Evolutionary conservation across 176 grass and related monocot genomes (phyloP).

Genomic region (Bromus sterilis): DNA sequence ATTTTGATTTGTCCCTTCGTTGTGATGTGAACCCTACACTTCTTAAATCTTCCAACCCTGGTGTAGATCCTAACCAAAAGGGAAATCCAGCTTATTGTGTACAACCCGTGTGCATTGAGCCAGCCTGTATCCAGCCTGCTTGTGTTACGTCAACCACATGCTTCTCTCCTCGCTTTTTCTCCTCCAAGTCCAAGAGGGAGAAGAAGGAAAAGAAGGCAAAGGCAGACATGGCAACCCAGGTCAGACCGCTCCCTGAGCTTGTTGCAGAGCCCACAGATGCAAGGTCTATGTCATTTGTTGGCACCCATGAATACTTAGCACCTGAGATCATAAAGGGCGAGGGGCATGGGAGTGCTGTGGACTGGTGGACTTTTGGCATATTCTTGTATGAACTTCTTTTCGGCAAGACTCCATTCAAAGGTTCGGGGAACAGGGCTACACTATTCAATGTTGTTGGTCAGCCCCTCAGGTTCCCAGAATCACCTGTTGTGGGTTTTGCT

Average conservation of each 20-base stretch:
- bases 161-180: constrained; percentile 63
- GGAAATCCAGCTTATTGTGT: constrained; percentile 47
- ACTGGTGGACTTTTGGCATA: constrained; percentile 93
- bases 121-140: constrained; percentile 61
- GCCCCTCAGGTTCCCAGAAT: constrained; percentile 58
- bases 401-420: constrained; percentile 79
- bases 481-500: constrained; percentile 56
- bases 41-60: constrained; percentile 49
- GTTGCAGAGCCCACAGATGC: constrained; percentile 72
- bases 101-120: constrained; percentile 53
- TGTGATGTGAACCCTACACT: constrained; percentile 67
- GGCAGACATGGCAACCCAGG: constrained; percentile 47
- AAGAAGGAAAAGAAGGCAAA: constrained; percentile 50
- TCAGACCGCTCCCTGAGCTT: constrained; percentile 64
- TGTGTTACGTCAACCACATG: constrained; percentile 52
- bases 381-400: constrained; percentile 82
- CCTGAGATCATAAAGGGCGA: constrained; percentile 82
- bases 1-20: constrained; percentile 77
- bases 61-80: constrained; percentile 32
- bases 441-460: constrained; percentile 81
- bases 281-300: constrained; percentile 86
- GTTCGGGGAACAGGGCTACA: constrained; percentile 66
- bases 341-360: constrained; percentile 82
- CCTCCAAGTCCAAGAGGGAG: constrained; percentile 55
- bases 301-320: constrained; percentile 73